Conservation (phyloP, 2,329 filamentous ascomycete genomes). For the Penicillium sp. region DNA sequence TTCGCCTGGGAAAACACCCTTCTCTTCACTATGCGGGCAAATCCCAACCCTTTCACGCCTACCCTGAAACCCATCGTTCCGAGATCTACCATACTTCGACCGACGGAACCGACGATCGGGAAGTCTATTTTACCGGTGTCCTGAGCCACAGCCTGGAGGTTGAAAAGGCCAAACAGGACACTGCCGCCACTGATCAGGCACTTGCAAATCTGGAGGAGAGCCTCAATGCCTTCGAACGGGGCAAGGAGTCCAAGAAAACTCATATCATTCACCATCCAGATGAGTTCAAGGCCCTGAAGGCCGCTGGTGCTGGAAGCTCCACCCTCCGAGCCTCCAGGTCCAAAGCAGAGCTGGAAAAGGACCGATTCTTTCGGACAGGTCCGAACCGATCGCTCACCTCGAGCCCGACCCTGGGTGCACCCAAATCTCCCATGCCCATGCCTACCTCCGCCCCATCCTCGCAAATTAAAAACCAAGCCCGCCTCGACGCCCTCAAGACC, state of each 20-base stretch:
- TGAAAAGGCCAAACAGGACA: constrained; percentile 55
- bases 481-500: constrained; percentile 46
- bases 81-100: constrained; percentile 56
- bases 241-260: constrained; percentile 61
- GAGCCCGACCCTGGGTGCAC: constrained; percentile 41
- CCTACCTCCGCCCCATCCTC: constrained; percentile 45
- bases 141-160: constrained; percentile 59
- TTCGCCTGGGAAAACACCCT: constrained; percentile 52
- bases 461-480: constrained; percentile 38
- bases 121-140: constrained; percentile 57
- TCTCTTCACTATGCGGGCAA: constrained; percentile 60
- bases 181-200: constrained; percentile 59
- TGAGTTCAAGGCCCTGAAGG: constrained; percentile 37
- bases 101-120: constrained; percentile 44
- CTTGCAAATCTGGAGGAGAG: constrained; percentile 60
- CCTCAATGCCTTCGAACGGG: constrained; percentile 59
- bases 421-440: constrained; percentile 38
- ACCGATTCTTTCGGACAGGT: constrained; percentile 40
- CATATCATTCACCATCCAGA: constrained; percentile 39
- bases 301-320: constrained; percentile 32
- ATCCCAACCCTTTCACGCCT: constrained; percentile 55
- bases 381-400: constrained; percentile 42
- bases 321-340: constrained; percentile 33
- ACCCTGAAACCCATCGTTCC: constrained; percentile 54
- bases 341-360: constrained; percentile 43